Evolutionary conservation across 257 asterid genomes (phyloP), one percentile per base, ranked within the genome.

Genomic region (Solanum dulcamara): DNA sequence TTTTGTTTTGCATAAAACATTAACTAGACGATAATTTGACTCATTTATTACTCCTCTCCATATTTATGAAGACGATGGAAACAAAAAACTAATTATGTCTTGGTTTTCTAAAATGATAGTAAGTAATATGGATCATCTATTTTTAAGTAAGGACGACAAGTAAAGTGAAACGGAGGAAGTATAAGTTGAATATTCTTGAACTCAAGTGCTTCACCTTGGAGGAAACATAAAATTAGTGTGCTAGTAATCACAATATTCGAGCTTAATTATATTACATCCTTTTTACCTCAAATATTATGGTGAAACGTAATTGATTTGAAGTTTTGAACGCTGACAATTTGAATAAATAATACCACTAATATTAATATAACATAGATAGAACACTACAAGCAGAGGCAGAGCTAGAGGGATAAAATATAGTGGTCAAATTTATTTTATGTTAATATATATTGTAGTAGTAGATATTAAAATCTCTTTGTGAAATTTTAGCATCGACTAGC

Each of bases 401-500:
- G 20, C 17, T 60, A 60, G 70, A 24, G 5, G 18, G 12, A 0
- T 26, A 60, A 4, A 28, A 62, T 28, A 62, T 13, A 62, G 4
- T n/a, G 5, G 4, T 28, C 22, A 28, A 28, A 12, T 4, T 62
- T 62, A 28, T 26, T 62, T 13, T 62, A 28, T 26, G 22, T n/a
- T n/a, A n/a, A n/a, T 0, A 26, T 12, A 26, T 5, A 28, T 26
- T 26, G 35, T 3, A 62, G 37, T 14, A 62, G 32, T 26, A 62
- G 37, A 12, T 26, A 26, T 62, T 6, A 5, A 62, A 12, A 6
- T 46, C 17, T 0, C 5, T 48, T 48, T 48, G 4, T 48, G 18
- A 26, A 60, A 2, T 24, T 0, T 26, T 2, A 1, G 37, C 4
- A 28, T 62, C 10, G 2, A 0, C 37, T 0, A 5, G 3, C 26